Conservation (phyloP, 306 rosid genomes). For the Medicago truncatula region MtrunA17r5.0-ANR NC_053043.1:1860501-1861000, state of each 20-base stretch:
- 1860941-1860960: no score
- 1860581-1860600: constrained; percentile 91
- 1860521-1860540: constrained; percentile 95
- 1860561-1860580: constrained; percentile 96
- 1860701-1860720: constrained; percentile 83
- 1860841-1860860: no score
- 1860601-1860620: constrained; percentile 94
- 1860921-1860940: no score
- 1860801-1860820: not conserved
- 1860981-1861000: no score
- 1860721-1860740: constrained; percentile 93
- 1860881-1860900: no score
- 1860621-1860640: constrained; percentile 90
- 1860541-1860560: constrained; percentile 98
- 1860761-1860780: constrained; percentile 96
- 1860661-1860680: constrained; percentile 96
- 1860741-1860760: constrained; percentile 97
- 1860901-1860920: no score
- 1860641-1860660: constrained; percentile 97
- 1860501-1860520: constrained; percentile 91
- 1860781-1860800: constrained; percentile 54
- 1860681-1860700: constrained; percentile 93
- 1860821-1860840: not conserved
- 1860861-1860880: no score
- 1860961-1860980: no score